Conservation (phyloP, 139 green algal genomes). For the Klebsormidium nitens region DNA sequence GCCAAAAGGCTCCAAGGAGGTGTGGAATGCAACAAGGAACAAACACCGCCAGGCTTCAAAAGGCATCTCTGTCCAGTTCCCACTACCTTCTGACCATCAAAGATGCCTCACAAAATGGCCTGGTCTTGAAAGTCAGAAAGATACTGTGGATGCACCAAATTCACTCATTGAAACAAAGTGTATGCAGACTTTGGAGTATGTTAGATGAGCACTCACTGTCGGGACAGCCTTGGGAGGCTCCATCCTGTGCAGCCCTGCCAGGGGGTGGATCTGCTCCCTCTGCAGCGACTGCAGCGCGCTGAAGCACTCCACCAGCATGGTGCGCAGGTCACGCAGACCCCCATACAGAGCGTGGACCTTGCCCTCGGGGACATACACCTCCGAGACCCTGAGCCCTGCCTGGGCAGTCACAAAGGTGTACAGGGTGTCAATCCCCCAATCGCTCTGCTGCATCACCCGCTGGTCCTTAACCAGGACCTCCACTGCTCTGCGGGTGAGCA, state of each 20-base stretch:
- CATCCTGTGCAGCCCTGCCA: constrained; percentile 11
- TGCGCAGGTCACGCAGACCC: constrained; percentile 27
- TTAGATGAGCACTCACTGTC: no score
- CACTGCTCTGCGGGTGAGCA: constrained; percentile 21
- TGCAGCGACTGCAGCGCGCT: constrained; percentile 30
- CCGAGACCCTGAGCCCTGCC: constrained; percentile 15
- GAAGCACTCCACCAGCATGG: constrained; percentile 40
- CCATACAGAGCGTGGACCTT: constrained; percentile 37
- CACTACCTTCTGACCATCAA: no score
- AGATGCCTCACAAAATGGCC: no score
- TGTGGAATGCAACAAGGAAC: no score
- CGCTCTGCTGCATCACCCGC: constrained; percentile 25
- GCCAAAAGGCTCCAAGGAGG: no score
- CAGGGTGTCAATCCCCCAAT: constrained; percentile 37
- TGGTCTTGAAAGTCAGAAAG: no score
- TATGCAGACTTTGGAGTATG: no score
- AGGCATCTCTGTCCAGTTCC: no score
- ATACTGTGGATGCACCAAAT: no score
- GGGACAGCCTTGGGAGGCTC: constrained; percentile 23
- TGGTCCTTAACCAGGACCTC: constrained; percentile 17
- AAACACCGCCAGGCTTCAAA: no score
- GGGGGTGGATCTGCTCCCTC: constrained; percentile 16
- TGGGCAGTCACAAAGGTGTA: constrained; percentile 38
- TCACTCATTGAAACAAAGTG: no score
- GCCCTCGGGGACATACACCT: constrained; percentile 28